Percentiles rank a stretch among this genome's conserved stretches.
phyloP scores from a whole-genome alignment of 139 green algal species.

The Spirogloea muscicola region DNA sequence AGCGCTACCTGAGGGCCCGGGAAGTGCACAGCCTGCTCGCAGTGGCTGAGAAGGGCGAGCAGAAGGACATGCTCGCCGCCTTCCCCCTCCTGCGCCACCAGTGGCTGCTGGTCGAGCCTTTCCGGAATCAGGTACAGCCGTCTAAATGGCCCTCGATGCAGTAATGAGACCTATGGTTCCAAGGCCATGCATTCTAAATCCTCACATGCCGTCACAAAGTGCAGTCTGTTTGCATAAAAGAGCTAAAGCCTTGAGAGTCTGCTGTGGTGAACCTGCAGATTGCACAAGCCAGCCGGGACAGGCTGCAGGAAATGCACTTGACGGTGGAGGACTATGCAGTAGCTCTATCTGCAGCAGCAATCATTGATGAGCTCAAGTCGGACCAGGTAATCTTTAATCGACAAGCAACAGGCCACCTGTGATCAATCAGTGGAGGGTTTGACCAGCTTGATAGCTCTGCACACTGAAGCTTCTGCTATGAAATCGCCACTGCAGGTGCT shows the following conservation, averaged over 20 bases:
- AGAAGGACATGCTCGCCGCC: constrained; percentile 17
- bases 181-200: background rate
- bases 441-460: too few species aligned
- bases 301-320: constrained; percentile 39
- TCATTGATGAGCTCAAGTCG: constrained; percentile 39
- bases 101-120: constrained; percentile 81
- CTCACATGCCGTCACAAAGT: background rate
- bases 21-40: constrained; percentile 56
- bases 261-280: constrained; percentile 20
- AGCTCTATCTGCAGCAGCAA: constrained; percentile 47
- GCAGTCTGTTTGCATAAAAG: background rate
- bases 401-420: too few species aligned
- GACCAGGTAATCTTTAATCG: too few species aligned
- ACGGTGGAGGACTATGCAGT: constrained; percentile 48
- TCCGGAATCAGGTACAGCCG: constrained; percentile 60
- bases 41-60: constrained; percentile 5
- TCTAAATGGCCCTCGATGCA: background rate
- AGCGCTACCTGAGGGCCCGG: constrained; percentile 69
- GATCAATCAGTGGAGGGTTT: too few species aligned
- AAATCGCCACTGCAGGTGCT: too few species aligned
- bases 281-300: constrained; percentile 25
- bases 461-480: too few species aligned
- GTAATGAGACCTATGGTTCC: background rate
- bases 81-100: constrained; percentile 89
- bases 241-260: background rate